Percentiles rank a stretch among this genome's conserved stretches.
phyloP scores from a whole-genome alignment of 2,329 filamentous ascomycete genomes.

The Apiospora pterosperma region DNA sequence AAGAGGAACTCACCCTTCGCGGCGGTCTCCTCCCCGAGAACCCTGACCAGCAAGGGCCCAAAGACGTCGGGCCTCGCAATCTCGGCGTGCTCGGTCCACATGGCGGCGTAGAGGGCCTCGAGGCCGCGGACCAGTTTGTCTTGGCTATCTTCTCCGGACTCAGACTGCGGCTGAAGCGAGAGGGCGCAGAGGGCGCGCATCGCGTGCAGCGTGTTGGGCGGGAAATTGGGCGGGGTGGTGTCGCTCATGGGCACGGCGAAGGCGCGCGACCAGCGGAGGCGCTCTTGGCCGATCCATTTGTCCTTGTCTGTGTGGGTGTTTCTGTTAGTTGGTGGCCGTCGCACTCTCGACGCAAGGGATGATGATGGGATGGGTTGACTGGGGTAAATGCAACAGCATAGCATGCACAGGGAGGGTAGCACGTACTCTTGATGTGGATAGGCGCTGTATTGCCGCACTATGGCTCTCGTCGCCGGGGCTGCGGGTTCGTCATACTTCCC shows the following conservation, averaged over 20 bases:
- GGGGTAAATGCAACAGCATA: no score
- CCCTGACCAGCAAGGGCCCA: conserved; percentile 18
- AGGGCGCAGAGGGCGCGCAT: conserved; percentile 32
- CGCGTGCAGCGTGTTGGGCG: conserved; percentile 30
- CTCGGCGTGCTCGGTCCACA: conserved; percentile 28
- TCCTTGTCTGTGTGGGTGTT: conserved; percentile 29
- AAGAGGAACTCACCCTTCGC: conserved; percentile 16
- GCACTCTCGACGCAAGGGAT: neutral
- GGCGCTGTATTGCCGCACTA: conserved; percentile 33
- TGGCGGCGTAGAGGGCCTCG: conserved; percentile 28
- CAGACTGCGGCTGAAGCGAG: conserved; percentile 10
- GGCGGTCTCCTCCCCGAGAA: conserved; percentile 23
- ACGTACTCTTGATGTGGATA: conserved; percentile 33
- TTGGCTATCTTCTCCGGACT: conserved; percentile 11
- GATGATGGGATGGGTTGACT: neutral
- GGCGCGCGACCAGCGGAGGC: conserved; percentile 29
- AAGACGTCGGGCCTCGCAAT: conserved; percentile 26
- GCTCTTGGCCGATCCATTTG: conserved; percentile 31
- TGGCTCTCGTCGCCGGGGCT: neutral
- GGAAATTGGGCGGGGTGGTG: conserved; percentile 30
- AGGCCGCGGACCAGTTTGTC: conserved; percentile 22
- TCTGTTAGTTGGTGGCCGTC: neutral
- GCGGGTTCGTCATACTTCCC: neutral
- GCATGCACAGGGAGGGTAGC: neutral
- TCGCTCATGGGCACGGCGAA: conserved; percentile 32